Evolutionary conservation across 2,329 filamentous ascomycete species (phyloP), one percentile per base, ranked within the genome.

Genomic region (Whalleya microplaca): DNA sequence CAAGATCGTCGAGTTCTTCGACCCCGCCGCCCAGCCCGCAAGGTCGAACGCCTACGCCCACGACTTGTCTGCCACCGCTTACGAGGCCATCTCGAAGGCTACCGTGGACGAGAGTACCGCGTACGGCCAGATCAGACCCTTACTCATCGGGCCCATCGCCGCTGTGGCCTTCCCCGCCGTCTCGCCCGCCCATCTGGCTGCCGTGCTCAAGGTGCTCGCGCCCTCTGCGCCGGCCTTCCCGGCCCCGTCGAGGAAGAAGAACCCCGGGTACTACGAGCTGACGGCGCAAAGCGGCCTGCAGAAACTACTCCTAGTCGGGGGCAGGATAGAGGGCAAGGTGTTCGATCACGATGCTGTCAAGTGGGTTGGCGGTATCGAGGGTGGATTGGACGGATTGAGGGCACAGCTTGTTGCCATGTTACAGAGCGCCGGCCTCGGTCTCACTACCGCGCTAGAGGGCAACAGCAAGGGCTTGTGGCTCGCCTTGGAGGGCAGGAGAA

Each of bases 291-390:
- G 79, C 62, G 95, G 90, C 7, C 73, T 99, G 65, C 86, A 92
- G 69, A 99, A 99, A 77, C 76, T 99, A 61, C 80, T 96, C 72
- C 76, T 99, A 32, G 77, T 99, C 14, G 95, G 92, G 51, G 93
- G 93, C 14, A 83, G 95, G 49, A 84, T 97, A 27, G 95, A 99
- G 70, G 90, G 90, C 61, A 88, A 86, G 73, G 85, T 92, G 29
- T 93, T 96, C 68, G 93, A 97, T 70, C 75, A 84, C 45, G 86
- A 88, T 10, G 89, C 90, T 52, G 73, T 87, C 48, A 78, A 76
- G 65, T 85, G 82, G 82, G 79, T 87, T 29, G 83, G 92, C 55
- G 82, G 88, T 37, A 96, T 98, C 66, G 80, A 89, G 64, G 92
- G 91, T 57, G 92, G 93, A 41, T 73, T 96, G 61, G 88, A 92